phyloP scores from a whole-genome alignment of 495 filamentous ascomycete species.

The Penicillium psychrofluorescens region DNA sequence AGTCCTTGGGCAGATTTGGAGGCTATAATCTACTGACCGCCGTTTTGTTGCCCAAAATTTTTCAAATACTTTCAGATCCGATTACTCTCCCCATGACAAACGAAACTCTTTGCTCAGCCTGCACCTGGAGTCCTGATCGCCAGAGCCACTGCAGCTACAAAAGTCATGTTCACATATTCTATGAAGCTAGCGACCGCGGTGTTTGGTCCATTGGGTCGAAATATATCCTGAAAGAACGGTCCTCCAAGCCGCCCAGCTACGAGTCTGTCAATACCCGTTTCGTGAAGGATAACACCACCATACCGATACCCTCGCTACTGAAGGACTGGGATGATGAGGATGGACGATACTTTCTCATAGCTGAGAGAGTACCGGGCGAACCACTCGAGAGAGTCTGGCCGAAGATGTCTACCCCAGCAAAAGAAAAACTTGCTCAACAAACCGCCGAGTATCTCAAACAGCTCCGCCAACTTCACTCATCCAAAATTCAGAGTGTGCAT shows the following conservation, averaged over 20 bases:
- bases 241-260: constrained; percentile 1
- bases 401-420: constrained; percentile 6
- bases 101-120: constrained; percentile 8
- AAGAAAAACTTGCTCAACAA: constrained; percentile 13
- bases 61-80: too few species aligned
- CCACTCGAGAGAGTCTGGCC: constrained; percentile 9
- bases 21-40: too few species aligned
- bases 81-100: constrained; percentile 1
- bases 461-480: constrained; percentile 15
- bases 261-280: constrained; percentile 8
- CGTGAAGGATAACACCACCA: constrained; percentile 6
- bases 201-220: constrained; percentile 11
- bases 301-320: constrained; percentile 7
- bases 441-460: constrained; percentile 14
- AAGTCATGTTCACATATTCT: constrained; percentile 21
- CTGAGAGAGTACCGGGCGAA: constrained; percentile 12
- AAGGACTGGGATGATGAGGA: constrained; percentile 8
- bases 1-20: too few species aligned
- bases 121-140: constrained; percentile 11
- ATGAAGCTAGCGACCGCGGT: constrained; percentile 16
- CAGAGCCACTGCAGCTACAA: constrained; percentile 9
- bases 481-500: constrained; percentile 10
- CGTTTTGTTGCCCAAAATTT: too few species aligned
- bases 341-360: constrained; percentile 1
- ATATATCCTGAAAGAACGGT: constrained; percentile 18